Evolutionary conservation across 2,329 filamentous ascomycete species (phyloP).

Genomic region (Sphaceloma murrayae): DNA sequence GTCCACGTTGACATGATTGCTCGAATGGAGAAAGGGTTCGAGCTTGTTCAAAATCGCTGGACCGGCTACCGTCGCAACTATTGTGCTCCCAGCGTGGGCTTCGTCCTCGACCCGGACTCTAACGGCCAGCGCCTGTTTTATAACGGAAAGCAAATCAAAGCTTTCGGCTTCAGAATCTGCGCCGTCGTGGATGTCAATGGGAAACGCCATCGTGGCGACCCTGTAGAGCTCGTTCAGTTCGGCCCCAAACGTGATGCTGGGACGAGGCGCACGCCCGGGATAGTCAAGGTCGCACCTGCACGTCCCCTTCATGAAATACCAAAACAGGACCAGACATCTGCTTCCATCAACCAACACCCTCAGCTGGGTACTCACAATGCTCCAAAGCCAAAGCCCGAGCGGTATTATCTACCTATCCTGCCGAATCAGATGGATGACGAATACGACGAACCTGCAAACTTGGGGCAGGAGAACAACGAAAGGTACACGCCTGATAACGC

Average conservation of each 20-base stretch:
- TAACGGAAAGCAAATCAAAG: constrained; percentile 51
- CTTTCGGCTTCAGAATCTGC: constrained; percentile 75
- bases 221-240: constrained; percentile 78
- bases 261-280: constrained; percentile 62
- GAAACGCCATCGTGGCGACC: constrained; percentile 57
- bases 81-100: constrained; percentile 76
- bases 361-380: constrained; percentile 34
- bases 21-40: constrained; percentile 83
- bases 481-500: constrained; percentile 8
- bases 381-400: no score
- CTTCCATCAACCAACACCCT: constrained; percentile 32
- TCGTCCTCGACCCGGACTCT: constrained; percentile 56
- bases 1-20: constrained; percentile 67
- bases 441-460: neutral
- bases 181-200: constrained; percentile 57
- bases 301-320: no score
- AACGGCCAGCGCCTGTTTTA: constrained; percentile 49
- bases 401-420: constrained; percentile 30
- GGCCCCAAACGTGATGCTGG: constrained; percentile 88
- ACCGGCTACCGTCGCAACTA: constrained; percentile 90
- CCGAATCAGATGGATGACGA: constrained; percentile 15
- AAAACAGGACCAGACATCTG: constrained; percentile 40
- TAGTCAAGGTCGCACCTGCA: constrained; percentile 55
- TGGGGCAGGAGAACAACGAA: constrained; percentile 4
- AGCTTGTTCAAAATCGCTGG: constrained; percentile 69